Percentiles rank a stretch among this genome's conserved stretches.
Evolutionary conservation across 179 eudicot species (phyloP).

Genomic region (Kewa caespitosa): DNA sequence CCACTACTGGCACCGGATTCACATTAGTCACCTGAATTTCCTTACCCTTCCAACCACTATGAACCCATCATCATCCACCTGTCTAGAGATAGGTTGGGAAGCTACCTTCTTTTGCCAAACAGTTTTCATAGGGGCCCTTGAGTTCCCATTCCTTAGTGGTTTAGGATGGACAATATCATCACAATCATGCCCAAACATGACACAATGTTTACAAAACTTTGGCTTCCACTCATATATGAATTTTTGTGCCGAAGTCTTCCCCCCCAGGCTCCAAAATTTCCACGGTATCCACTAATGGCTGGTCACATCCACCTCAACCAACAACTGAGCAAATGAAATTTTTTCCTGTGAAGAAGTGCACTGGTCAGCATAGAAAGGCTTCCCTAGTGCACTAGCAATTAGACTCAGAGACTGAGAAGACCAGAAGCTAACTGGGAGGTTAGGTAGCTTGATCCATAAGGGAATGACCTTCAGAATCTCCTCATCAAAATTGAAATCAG

Average conservation of each 20-base stretch:
- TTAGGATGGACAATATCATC: too few species aligned
- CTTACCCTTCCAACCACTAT: too few species aligned
- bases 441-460: neutral
- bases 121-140: too few species aligned
- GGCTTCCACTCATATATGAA: neutral
- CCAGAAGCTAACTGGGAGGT: neutral
- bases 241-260: neutral
- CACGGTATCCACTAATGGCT: neutral
- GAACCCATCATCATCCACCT: too few species aligned
- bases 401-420: neutral
- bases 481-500: neutral
- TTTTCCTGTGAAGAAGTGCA: too few species aligned
- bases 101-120: too few species aligned
- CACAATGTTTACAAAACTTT: neutral
- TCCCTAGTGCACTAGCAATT: neutral
- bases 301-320: too few species aligned
- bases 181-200: neutral
- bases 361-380: neutral
- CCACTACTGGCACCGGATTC: too few species aligned
- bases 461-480: neutral
- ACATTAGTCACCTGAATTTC: too few species aligned
- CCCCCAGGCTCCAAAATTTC: neutral
- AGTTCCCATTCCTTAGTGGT: too few species aligned
- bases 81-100: too few species aligned
- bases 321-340: too few species aligned